These are phyloP conservation scores for Phytophthora cryptogea DNA, from an alignment of 352 stramenopile species.

Conservation along the genomic window DNA sequence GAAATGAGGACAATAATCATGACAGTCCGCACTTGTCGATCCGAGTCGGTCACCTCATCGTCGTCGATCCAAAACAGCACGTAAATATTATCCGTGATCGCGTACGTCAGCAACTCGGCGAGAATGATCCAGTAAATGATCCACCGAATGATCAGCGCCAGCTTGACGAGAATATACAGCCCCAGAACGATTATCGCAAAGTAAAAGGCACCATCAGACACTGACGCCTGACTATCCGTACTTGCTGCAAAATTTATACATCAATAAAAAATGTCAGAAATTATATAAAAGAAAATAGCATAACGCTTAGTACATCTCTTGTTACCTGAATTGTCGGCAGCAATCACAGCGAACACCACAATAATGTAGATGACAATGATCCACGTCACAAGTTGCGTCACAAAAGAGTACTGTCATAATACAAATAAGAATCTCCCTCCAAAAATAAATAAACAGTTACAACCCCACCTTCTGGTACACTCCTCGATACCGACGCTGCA, in stretches of 20 bases:
- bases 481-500: conserved; percentile 58
- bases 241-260: conserved; percentile 6
- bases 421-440: not conserved
- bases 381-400: conserved; percentile 56
- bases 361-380: conserved; percentile 61
- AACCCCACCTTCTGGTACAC: conserved; percentile 53
- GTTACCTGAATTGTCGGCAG: conserved; percentile 33
- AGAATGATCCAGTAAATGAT: conserved; percentile 85
- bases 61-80: conserved; percentile 57
- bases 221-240: conserved; percentile 20
- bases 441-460: not conserved
- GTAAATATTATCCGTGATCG: conserved; percentile 51
- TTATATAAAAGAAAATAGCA: not conserved
- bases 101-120: conserved; percentile 58
- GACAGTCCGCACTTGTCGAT: conserved; percentile 30
- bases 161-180: conserved; percentile 69
- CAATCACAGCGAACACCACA: conserved; percentile 42
- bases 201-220: conserved; percentile 58
- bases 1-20: conserved; percentile 43
- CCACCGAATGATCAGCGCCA: conserved; percentile 82
- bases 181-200: conserved; percentile 46
- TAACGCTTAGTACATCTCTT: not conserved
- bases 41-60: conserved; percentile 25
- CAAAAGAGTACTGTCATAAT: conserved; percentile 45
- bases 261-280: conserved; percentile 2